Evolutionary conservation across 768 basidiomycete species (phyloP), one percentile per base, ranked within the genome.

Genomic region (Filobasidium floriforme): DNA sequence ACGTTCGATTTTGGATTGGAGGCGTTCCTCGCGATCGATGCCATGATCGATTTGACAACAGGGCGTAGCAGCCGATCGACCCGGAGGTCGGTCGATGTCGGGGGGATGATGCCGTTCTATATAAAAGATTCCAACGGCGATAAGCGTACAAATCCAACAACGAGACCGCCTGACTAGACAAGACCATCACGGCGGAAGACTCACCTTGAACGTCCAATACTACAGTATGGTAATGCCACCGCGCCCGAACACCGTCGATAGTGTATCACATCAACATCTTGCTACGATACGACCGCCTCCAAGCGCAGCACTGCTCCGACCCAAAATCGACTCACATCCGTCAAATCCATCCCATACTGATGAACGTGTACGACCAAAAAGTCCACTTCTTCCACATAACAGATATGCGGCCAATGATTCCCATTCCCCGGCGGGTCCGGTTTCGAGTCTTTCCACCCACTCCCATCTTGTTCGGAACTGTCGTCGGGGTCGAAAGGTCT

Each of bases 341-440:
- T 51, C 40, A 54, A 41, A 55, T 63, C 62, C 62, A 63, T 63
- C 24, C 73, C 73, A 62, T 71, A 74, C 29, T 74, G 67, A 66
- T 72, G 72, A 28, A 71, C 65, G 37, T 70, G 69, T 5, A 74
- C 63, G 44, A 74, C 52, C 66, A 74, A 62, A 7, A 74, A 64
- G 52, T 72, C 73, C 59, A 71, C 49, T 28, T 67, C 66, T 1
- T 66, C 68, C 2, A 71, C 54, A 41, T 67, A 69, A 55, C 73
- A 74, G 29, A 67, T 65, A 61, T 70, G 70, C 41, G 66, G 64
- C 19, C 59, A 60, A 67, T 41, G 62, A 4, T 18, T 26, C 24
- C 54, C 49, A 19, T 63, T 52, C n/a, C 51, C 62, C 37, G 49
- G 49, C 15, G 15, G 28, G 2, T 54, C 19, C 18, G 5, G 51